Base-by-base conservation (phyloP, 78 protist genomes). In the Dictyostelium brefeldianum region DNA sequence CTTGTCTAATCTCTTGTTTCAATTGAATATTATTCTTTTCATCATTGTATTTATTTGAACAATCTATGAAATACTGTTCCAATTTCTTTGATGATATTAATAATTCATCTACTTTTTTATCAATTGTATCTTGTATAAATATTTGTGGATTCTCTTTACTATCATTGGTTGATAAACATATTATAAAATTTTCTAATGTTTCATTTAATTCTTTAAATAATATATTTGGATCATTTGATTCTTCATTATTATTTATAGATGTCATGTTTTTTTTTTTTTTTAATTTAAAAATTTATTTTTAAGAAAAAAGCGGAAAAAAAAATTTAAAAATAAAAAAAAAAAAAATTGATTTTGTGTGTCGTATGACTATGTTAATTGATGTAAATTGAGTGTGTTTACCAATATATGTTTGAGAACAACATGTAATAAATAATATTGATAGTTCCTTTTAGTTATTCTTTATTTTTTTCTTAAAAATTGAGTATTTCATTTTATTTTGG, bases 1-100 rank as follows among this genome's bases (percentile, higher is more conserved):
- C 69, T 50, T 64, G 75, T 31, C 3, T 14, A 62, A 87, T 4
- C 22, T 87, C 92, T 50, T 87, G 92, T 77, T 87, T 87, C 8
- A 77, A 25, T 74, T 87, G 83, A 27, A 77, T 75, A 8, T 50
- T 69, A 22, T 46, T 48, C 43, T 83, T 83, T 41, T 87, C 36
- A 12, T 78, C 62, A 27, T 41, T 62, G 36, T 87, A 71, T 77
- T 87, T 87, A 1, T 36, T 11, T 77, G 75, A 79, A 64, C 56
- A 43, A 5, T 12, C 14, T 64, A 46, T 77, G 1, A 87, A 77
- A 50, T 87, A 87, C 25, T 5, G 11, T 25, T 87, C 83, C 27
- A 87, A 31, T 22, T 87, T 43, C 10, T 53, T 59, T 12, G 81
- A 31, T 27, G 83, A 65, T 9, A 15, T 17, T 18, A 87, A 29